Conservation (phyloP, 2,329 filamentous ascomycete species). For the Ceratocystis diversiconidia region DNA sequence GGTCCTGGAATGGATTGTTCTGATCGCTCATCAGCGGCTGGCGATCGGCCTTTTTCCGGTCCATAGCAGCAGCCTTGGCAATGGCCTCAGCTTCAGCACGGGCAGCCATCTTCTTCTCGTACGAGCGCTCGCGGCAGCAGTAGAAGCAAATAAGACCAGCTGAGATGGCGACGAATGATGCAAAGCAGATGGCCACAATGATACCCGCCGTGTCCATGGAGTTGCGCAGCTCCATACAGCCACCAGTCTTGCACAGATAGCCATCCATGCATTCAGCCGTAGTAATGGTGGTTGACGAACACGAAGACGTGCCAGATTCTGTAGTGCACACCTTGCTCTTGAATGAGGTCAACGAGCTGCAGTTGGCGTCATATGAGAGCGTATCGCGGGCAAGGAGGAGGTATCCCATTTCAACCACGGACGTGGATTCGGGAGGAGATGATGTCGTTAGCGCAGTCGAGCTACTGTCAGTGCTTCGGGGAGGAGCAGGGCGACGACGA, state of each 20-base stretch:
- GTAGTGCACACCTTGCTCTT: constrained; percentile 25
- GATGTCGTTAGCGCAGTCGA: background rate
- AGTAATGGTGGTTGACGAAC: constrained; percentile 27
- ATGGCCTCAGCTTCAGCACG: constrained; percentile 38
- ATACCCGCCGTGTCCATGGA: constrained; percentile 31
- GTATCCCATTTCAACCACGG: constrained; percentile 18
- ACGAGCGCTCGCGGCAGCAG: constrained; percentile 37
- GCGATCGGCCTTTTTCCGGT: constrained; percentile 28
- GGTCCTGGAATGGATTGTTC: constrained; percentile 29
- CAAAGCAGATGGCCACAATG: constrained; percentile 36
- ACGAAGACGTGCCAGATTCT: constrained; percentile 26
- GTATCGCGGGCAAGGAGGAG: constrained; percentile 18
- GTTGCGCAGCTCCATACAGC: constrained; percentile 31
- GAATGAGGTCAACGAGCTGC: constrained; percentile 20
- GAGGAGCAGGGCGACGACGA: constrained; percentile 12
- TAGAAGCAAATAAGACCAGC: constrained; percentile 33
- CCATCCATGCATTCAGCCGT: constrained; percentile 30
- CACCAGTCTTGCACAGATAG: constrained; percentile 33
- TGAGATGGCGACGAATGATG: constrained; percentile 27
- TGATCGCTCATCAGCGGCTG: constrained; percentile 27
- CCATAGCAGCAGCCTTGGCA: constrained; percentile 31
- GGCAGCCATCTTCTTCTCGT: constrained; percentile 31
- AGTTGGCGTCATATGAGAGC: constrained; percentile 10
- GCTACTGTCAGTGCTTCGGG: constrained; percentile 10
- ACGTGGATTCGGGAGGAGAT: constrained; percentile 6